Percentiles rank a stretch among this genome's conserved stretches.
These are phyloP conservation scores for Berberis vulgaris DNA, from an alignment of 164 flowering plant species.

Conservation along the genomic window DNA sequence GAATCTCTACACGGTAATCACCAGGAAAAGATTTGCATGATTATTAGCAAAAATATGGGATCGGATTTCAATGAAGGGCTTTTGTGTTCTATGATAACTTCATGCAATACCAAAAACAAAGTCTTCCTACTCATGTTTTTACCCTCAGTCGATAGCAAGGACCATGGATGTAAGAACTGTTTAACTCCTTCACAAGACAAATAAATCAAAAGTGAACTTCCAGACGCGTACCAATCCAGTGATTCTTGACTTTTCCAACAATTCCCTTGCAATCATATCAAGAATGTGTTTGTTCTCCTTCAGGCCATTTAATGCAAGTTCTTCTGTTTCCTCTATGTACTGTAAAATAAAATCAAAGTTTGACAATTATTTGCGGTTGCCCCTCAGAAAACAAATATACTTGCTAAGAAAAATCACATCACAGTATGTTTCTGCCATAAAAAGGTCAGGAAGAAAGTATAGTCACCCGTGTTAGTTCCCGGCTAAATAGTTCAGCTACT, in stretches of 20 bases:
- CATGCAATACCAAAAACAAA: too few species aligned
- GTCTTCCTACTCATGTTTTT: too few species aligned
- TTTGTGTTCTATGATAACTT: too few species aligned
- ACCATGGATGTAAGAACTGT: neutral
- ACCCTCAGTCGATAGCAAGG: too few species aligned
- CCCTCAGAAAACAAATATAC: neutral
- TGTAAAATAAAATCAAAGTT: constrained; percentile 22
- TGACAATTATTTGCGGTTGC: neutral
- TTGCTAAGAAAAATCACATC: neutral
- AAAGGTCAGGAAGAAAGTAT: constrained; percentile 7
- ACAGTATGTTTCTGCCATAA: neutral
- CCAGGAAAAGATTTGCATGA: too few species aligned
- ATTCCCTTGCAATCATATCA: constrained; percentile 50
- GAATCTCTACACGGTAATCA: too few species aligned
- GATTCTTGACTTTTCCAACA: constrained; percentile 68
- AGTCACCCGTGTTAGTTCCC: constrained; percentile 86
- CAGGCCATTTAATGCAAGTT: constrained; percentile 76
- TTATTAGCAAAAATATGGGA: too few species aligned
- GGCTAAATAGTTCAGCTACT: constrained; percentile 83
- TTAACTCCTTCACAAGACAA: neutral
- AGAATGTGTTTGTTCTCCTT: constrained; percentile 64
- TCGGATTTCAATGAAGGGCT: too few species aligned
- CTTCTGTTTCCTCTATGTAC: constrained; percentile 96
- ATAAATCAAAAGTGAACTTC: neutral
- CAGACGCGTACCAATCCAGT: constrained; percentile 75